A percentile compares a stretch with the other conserved stretches of the same genome.
phyloP scores from a whole-genome alignment of 257 asterid species.

The Nicotiana benthamiana region DNA sequence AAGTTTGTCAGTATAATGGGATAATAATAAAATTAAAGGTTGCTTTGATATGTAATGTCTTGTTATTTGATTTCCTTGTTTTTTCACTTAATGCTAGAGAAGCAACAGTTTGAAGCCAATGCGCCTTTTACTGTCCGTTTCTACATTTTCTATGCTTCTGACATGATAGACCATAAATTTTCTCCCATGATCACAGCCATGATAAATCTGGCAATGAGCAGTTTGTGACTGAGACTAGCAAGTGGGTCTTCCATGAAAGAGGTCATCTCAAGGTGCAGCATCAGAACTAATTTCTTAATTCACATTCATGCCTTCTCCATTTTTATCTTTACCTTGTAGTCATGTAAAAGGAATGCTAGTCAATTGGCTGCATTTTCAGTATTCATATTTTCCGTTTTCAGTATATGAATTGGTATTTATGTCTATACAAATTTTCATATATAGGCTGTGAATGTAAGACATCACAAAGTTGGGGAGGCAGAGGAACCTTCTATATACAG shows the following conservation, averaged over 20 bases:
- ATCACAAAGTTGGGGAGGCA: slow-evolving; percentile 64
- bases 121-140: background rate
- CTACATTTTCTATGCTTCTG: background rate
- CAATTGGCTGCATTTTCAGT: background rate
- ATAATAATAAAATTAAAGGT: too few relatives aligned
- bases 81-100: background rate
- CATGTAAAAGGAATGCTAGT: background rate
- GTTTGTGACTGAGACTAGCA: slow-evolving; percentile 64
- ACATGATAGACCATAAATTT: background rate
- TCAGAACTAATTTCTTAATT: background rate
- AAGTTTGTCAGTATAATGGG: too few relatives aligned
- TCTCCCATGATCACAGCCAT: slow-evolving; percentile 36
- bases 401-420: background rate
- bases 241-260: slow-evolving; percentile 89
- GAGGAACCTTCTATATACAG: slow-evolving; percentile 73
- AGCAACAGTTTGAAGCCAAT: background rate
- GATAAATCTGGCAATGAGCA: slow-evolving; percentile 76
- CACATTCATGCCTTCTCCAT: background rate
- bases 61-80: background rate
- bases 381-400: background rate
- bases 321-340: background rate
- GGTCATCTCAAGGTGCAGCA: slow-evolving; percentile 74
- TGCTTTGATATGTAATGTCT: background rate
- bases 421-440: slow-evolving; percentile 7
- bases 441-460: slow-evolving; percentile 66